Conservation (phyloP, 805 yeast species). For the Starmerella ratchasimensis region DNA sequence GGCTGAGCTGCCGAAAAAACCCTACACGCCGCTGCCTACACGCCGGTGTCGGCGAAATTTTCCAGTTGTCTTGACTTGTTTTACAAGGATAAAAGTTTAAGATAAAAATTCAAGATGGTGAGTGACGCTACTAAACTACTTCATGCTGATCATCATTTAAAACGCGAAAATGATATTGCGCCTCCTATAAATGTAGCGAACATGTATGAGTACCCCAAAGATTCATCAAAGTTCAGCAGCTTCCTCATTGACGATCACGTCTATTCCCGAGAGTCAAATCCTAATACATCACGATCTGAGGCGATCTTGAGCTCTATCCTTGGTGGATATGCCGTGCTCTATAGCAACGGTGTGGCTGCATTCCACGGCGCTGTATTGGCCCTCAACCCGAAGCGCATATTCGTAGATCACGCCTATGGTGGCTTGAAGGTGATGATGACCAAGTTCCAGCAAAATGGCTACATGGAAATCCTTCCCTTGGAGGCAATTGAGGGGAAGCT, state of each 20-base stretch:
- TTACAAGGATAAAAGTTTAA: no score
- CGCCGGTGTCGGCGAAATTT: no score
- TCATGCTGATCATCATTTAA: constrained; percentile 55
- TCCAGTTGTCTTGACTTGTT: no score
- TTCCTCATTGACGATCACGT: constrained; percentile 7
- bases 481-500: constrained; percentile 33
- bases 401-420: constrained; percentile 69
- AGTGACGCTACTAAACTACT: constrained; percentile 25
- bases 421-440: constrained; percentile 63
- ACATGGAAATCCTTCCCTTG: constrained; percentile 25
- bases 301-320: constrained; percentile 44
- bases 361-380: constrained; percentile 59
- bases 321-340: constrained; percentile 53
- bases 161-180: constrained; percentile 29
- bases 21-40: no score
- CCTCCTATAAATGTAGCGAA: constrained; percentile 76
- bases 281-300: constrained; percentile 56
- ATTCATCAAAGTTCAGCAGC: constrained; percentile 36
- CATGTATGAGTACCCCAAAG: constrained; percentile 51
- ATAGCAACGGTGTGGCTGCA: constrained; percentile 69
- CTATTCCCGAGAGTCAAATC: constrained; percentile 68
- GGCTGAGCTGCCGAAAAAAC: no score
- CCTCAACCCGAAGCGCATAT: constrained; percentile 56
- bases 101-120: background rate
- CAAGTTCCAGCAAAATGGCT: constrained; percentile 43